A percentile compares a stretch with the other conserved stretches of the same genome.
These are phyloP conservation scores for Wickerhamiella alocasiicola DNA, from an alignment of 805 yeast species.

Conservation along the genomic window DNA sequence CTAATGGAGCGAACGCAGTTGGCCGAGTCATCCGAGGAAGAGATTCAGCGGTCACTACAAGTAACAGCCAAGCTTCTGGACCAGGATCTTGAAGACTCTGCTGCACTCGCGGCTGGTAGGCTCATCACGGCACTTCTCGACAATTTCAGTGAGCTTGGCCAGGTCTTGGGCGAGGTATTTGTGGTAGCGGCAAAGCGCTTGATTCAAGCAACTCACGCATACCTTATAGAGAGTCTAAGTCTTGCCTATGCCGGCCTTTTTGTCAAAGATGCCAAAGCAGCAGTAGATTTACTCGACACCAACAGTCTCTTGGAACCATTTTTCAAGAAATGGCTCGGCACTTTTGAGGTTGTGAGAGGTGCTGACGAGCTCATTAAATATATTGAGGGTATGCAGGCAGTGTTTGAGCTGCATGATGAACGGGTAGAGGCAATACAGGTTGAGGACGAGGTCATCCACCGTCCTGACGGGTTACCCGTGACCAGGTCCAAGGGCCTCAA, in stretches of 20 bases:
- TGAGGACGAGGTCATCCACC: constrained; percentile 35
- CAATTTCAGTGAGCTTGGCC: constrained; percentile 34
- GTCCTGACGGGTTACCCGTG: constrained; percentile 48
- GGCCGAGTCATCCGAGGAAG: constrained; percentile 12
- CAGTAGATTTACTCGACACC: constrained; percentile 44
- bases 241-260: constrained; percentile 66
- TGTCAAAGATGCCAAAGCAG: constrained; percentile 45
- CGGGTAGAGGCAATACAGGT: constrained; percentile 43
- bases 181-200: constrained; percentile 63
- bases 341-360: constrained; percentile 73
- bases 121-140: constrained; percentile 49
- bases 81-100: constrained; percentile 63
- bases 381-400: constrained; percentile 56
- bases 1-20: constrained; percentile 33
- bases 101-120: constrained; percentile 66
- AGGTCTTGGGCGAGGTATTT: constrained; percentile 42
- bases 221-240: constrained; percentile 65
- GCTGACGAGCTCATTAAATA: constrained; percentile 52
- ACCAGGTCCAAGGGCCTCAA: constrained; percentile 68
- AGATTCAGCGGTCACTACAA: constrained; percentile 36
- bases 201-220: constrained; percentile 49
- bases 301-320: constrained; percentile 41
- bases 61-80: constrained; percentile 59
- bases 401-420: constrained; percentile 47
- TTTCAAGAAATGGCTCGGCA: constrained; percentile 69